Percentiles rank a stretch among this genome's conserved stretches.
phyloP scores from a whole-genome alignment of 164 flowering plant genomes.

The Annona squamosa region DNA sequence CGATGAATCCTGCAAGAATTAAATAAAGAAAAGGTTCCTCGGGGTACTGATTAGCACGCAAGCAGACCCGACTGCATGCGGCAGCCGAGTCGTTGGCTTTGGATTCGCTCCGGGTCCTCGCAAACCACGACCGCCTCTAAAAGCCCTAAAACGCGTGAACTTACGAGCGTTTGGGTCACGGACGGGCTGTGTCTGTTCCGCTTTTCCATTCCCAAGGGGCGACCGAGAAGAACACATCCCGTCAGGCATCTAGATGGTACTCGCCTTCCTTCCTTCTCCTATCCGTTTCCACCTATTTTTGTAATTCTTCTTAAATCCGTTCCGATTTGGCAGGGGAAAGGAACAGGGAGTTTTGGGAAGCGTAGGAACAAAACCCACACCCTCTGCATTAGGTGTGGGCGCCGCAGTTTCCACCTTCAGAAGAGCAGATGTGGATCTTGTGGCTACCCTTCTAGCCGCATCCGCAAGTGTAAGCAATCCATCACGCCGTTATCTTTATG shows the following conservation, averaged over 20 bases:
- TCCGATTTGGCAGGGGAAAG: conserved; percentile 47
- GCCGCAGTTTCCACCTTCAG: conserved; percentile 90
- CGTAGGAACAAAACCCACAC: conserved; percentile 95
- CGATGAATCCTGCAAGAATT: too few species aligned
- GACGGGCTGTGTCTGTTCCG: too few species aligned
- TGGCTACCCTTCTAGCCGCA: conserved; percentile 67
- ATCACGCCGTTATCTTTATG: background rate
- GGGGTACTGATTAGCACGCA: too few species aligned
- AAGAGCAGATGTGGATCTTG: conserved; percentile 93
- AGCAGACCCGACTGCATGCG: too few species aligned
- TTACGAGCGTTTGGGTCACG: too few species aligned
- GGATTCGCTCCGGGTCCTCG: too few species aligned
- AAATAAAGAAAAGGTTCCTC: too few species aligned
- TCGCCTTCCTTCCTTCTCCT: background rate
- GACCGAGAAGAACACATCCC: background rate
- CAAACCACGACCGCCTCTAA: too few species aligned
- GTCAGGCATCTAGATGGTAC: background rate
- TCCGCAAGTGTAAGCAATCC: conserved; percentile 49
- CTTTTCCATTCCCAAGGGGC: background rate
- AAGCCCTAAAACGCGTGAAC: too few species aligned
- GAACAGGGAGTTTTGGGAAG: conserved; percentile 93
- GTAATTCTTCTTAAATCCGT: too few species aligned
- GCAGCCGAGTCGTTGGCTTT: too few species aligned
- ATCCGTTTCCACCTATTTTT: background rate
- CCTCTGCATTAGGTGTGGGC: conserved; percentile 79